phyloP scores from a whole-genome alignment of 2,329 filamentous ascomycete genomes.

The Paecilomyces dactylethromorphus region DNA sequence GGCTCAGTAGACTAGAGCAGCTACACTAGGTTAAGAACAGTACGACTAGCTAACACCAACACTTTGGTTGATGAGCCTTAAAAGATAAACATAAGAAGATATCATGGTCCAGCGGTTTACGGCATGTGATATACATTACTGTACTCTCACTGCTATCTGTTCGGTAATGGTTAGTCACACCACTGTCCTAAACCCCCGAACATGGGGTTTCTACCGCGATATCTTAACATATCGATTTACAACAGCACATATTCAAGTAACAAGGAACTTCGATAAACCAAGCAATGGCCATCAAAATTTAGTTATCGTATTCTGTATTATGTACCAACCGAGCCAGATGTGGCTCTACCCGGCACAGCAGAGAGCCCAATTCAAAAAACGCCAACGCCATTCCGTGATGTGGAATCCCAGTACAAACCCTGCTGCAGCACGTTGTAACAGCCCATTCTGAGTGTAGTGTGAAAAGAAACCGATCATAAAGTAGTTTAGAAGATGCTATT shows the following conservation, averaged over 20 bases:
- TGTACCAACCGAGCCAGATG: neutral
- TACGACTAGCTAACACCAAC: too few relatives aligned
- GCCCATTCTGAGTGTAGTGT: neutral
- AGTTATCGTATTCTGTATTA: neutral
- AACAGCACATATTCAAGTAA: neutral
- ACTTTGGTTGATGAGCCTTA: too few relatives aligned
- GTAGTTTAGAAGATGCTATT: slow-evolving; percentile 72
- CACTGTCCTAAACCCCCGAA: too few relatives aligned
- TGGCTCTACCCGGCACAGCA: neutral
- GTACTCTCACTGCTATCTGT: too few relatives aligned
- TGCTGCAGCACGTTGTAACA: slow-evolving; percentile 1
- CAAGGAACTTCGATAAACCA: neutral
- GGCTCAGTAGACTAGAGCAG: too few relatives aligned
- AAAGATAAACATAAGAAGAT: too few relatives aligned
- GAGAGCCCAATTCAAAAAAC: slow-evolving; percentile 10
- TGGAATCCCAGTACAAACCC: slow-evolving; percentile 5
- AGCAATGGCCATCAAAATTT: neutral
- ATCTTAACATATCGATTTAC: neutral
- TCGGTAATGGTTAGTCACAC: too few relatives aligned
- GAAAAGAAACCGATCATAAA: slow-evolving; percentile 2
- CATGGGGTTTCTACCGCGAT: too few relatives aligned
- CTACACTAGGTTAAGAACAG: too few relatives aligned
- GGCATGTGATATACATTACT: too few relatives aligned
- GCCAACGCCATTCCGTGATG: slow-evolving; percentile 27
- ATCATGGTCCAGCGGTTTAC: too few relatives aligned